phyloP scores from a whole-genome alignment of 139 green algal species.

The Chlamydomonas applanata region DNA sequence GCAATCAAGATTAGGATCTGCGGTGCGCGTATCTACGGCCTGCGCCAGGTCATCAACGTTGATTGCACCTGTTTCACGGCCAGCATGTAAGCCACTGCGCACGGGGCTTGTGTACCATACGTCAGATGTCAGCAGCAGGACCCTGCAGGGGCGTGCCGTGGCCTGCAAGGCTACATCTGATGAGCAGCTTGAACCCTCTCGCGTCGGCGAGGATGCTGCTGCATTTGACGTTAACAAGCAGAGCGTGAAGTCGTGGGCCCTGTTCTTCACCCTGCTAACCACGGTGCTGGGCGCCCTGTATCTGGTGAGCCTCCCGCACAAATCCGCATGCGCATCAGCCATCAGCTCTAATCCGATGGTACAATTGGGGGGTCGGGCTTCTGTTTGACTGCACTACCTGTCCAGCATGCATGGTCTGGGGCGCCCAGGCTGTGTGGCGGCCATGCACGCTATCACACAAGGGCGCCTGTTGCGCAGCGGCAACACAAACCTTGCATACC shows the following conservation, averaged over 20 bases:
- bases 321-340: too few species aligned
- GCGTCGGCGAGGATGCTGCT: constrained; percentile 88
- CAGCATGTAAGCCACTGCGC: not conserved
- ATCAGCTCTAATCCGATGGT: too few species aligned
- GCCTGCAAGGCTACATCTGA: not conserved
- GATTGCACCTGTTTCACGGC: not conserved
- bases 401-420: too few species aligned
- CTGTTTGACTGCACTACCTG: too few species aligned
- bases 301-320: constrained; percentile 36
- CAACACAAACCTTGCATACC: too few species aligned
- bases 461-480: not conserved
- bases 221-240: constrained; percentile 78
- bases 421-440: not conserved
- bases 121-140: too few species aligned
- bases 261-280: constrained; percentile 78
- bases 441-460: not conserved
- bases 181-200: not conserved
- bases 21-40: not conserved
- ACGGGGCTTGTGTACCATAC: not conserved
- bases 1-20: too few species aligned
- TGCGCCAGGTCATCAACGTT: not conserved
- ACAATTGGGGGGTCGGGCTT: too few species aligned
- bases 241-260: constrained; percentile 69
- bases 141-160: too few species aligned
- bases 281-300: constrained; percentile 81